phyloP scores from a whole-genome alignment of 2,329 filamentous ascomycete genomes.

The Colletotrichum simmondsii region DNA sequence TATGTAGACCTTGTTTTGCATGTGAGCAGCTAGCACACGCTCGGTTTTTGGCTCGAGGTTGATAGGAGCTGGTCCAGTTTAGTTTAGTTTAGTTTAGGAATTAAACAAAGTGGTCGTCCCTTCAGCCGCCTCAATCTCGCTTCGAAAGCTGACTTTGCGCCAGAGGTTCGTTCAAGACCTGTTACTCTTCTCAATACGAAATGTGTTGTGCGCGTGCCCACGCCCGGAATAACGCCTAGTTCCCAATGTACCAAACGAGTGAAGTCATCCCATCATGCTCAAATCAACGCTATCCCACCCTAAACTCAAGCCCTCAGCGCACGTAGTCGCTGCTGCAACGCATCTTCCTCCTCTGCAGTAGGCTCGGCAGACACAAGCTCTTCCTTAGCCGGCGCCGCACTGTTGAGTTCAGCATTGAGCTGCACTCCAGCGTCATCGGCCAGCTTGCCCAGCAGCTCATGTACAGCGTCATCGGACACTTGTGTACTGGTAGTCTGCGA shows the following conservation, averaged over 20 bases:
- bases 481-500: slow-evolving; percentile 78
- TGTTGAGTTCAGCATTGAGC: slow-evolving; percentile 78
- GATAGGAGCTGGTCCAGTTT: neutral
- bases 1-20: slow-evolving; percentile 67
- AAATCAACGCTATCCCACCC: neutral
- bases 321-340: slow-evolving; percentile 70
- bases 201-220: slow-evolving; percentile 4
- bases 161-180: neutral
- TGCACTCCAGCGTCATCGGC: slow-evolving; percentile 91
- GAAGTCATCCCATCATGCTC: neutral
- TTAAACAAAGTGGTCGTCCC: neutral
- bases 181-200: neutral
- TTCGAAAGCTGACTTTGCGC: neutral
- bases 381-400: slow-evolving; percentile 64
- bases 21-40: neutral
- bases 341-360: slow-evolving; percentile 83
- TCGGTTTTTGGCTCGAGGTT: neutral
- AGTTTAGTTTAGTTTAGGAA: neutral
- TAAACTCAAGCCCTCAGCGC: slow-evolving; percentile 61
- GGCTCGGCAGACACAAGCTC: slow-evolving; percentile 73
- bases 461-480: slow-evolving; percentile 85
- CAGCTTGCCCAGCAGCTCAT: slow-evolving; percentile 84
- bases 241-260: slow-evolving; percentile 13
- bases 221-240: slow-evolving; percentile 18
- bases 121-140: neutral